These are phyloP conservation scores for Leccinellum albellum DNA, from an alignment of 768 basidiomycete genomes.

Conservation along the genomic window DNA sequence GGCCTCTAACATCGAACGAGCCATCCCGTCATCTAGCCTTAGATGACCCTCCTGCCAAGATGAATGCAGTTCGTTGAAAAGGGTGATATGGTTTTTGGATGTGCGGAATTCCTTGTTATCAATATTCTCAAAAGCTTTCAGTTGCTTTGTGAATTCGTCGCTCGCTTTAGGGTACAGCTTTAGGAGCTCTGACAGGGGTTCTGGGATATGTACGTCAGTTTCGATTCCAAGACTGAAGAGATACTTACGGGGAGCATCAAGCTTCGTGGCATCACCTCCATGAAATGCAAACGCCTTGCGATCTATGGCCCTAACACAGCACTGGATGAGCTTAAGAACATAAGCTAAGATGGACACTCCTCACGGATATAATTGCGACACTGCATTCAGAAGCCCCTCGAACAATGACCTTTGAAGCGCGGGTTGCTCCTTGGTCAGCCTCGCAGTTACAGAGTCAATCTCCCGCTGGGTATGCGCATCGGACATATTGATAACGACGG, in stretches of 20 bases:
- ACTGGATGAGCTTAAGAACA: background rate
- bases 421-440: conserved; percentile 2
- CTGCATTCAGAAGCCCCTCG: conserved; percentile 23
- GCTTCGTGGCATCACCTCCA: background rate
- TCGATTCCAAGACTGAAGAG: background rate
- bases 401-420: conserved; percentile 17
- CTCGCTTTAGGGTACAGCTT: conserved; percentile 13
- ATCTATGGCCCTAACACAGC: conserved; percentile 15
- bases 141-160: background rate
- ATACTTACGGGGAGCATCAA: conserved; percentile 4
- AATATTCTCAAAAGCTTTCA: conserved; percentile 8
- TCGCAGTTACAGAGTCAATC: background rate
- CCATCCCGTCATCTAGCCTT: background rate
- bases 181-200: conserved; percentile 4
- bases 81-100: conserved; percentile 14
- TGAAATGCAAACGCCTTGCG: conserved; percentile 6
- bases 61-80: conserved; percentile 2
- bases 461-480: background rate
- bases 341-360: background rate
- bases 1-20: no score
- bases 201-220: background rate
- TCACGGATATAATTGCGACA: conserved; percentile 24
- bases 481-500: background rate
- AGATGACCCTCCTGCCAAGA: background rate
- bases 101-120: conserved; percentile 1